These are phyloP conservation scores for Yamadazyma tumulicola DNA, from an alignment of 805 yeast genomes.

Conservation along the genomic window DNA sequence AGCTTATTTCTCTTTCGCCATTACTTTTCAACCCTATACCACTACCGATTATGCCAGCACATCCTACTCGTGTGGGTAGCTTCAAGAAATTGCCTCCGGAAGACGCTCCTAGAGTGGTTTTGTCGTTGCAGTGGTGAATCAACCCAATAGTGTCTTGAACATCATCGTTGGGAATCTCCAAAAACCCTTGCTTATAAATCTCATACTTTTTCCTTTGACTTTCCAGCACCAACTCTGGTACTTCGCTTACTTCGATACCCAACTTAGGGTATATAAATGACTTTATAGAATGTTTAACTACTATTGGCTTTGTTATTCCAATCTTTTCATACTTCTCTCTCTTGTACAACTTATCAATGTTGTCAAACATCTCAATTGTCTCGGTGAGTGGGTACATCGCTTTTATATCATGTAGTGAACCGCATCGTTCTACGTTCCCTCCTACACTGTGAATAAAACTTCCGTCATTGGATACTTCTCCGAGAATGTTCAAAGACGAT, in stretches of 20 bases:
- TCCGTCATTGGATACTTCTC: slow-evolving; percentile 45
- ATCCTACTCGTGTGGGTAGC: slow-evolving; percentile 48
- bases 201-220: slow-evolving; percentile 7
- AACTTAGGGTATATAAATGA: slow-evolving; percentile 5
- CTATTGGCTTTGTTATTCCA: slow-evolving; percentile 35
- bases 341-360: slow-evolving; percentile 19
- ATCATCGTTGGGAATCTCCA: slow-evolving; percentile 10
- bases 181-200: slow-evolving; percentile 7
- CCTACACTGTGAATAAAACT: slow-evolving; percentile 23
- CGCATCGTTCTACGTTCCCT: slow-evolving; percentile 9
- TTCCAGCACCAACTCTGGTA: slow-evolving; percentile 2
- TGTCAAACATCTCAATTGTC: slow-evolving; percentile 19
- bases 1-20: slow-evolving; percentile 22
- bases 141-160: slow-evolving; percentile 47
- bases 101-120: slow-evolving; percentile 33
- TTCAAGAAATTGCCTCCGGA: slow-evolving; percentile 56
- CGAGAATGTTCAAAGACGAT: slow-evolving; percentile 37
- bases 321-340: slow-evolving; percentile 10
- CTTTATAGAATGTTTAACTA: slow-evolving; percentile 17
- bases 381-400: slow-evolving; percentile 27
- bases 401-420: slow-evolving; percentile 16
- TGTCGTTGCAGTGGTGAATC: slow-evolving; percentile 15
- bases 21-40: slow-evolving; percentile 28
- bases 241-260: slow-evolving; percentile 1
- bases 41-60: slow-evolving; percentile 51